Percentiles rank a stretch among this genome's conserved stretches.
Conservation (phyloP, 257 asterid species). For the Salvia hispanica region DNA sequence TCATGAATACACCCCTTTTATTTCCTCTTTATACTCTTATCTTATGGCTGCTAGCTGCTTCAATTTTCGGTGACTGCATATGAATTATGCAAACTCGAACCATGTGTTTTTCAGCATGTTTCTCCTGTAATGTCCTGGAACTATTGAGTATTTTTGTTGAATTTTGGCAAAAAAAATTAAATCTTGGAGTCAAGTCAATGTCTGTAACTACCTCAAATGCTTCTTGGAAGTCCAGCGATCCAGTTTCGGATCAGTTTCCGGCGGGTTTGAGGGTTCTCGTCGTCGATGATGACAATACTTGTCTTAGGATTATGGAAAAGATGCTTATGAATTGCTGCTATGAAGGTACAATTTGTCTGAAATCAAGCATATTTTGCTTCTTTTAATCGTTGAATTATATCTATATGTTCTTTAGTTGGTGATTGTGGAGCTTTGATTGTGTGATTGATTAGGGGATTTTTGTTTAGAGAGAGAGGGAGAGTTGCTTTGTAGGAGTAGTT, state of each 20-base stretch:
- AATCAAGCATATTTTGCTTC: too few relatives aligned
- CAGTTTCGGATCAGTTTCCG: constrained; percentile 69
- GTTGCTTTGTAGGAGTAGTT: not conserved
- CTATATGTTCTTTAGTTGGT: constrained; percentile 10
- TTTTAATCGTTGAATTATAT: not conserved
- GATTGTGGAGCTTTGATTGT: constrained; percentile 21
- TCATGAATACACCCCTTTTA: too few relatives aligned
- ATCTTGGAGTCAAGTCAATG: constrained; percentile 54
- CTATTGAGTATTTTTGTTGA: constrained; percentile 24
- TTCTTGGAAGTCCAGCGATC: constrained; percentile 62
- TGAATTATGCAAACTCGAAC: constrained; percentile 18
- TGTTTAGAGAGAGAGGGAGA: constrained; percentile 6
- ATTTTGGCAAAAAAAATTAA: constrained; percentile 39
- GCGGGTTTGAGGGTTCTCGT: constrained; percentile 87
- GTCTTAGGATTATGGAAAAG: constrained; percentile 81
- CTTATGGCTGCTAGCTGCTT: not conserved
- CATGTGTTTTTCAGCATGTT: constrained; percentile 16
- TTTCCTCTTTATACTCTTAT: too few relatives aligned
- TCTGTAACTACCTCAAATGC: constrained; percentile 45
- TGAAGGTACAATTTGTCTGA: constrained; percentile 33
- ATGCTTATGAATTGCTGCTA: constrained; percentile 68
- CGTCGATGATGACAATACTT: constrained; percentile 89
- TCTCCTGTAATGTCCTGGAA: constrained; percentile 21
- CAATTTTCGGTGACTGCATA: constrained; percentile 18
- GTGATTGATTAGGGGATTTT: constrained; percentile 30